phyloP scores from a whole-genome alignment of 148 eudicot species.

The Rhododendron ovatum region DNA sequence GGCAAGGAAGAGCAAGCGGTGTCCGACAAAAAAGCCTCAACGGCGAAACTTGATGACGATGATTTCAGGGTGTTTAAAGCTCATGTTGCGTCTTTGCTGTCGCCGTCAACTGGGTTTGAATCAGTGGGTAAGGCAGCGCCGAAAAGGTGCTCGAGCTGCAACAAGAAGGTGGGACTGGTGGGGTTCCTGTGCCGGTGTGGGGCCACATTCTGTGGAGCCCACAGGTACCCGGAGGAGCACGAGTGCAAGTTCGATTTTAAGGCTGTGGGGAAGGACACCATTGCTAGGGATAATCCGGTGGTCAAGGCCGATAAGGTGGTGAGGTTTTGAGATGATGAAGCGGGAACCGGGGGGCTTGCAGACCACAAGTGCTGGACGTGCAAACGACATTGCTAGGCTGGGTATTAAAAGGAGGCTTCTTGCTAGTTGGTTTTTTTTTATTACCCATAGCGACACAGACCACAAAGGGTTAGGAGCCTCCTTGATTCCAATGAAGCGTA shows the following conservation, averaged over 20 bases:
- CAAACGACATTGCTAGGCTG: too few species aligned
- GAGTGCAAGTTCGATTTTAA: constrained; percentile 9
- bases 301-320: constrained; percentile 5
- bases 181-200: constrained; percentile 64
- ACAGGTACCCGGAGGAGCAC: constrained; percentile 16
- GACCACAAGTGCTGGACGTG: too few species aligned
- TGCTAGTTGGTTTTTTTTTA: too few species aligned
- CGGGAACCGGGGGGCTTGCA: too few species aligned
- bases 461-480: too few species aligned
- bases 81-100: not conserved
- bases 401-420: too few species aligned
- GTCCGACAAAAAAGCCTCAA: constrained; percentile 33
- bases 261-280: not conserved
- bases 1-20: constrained; percentile 38
- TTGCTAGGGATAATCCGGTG: constrained; percentile 9
- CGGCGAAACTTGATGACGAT: constrained; percentile 13
- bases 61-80: not conserved
- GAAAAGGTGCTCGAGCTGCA: constrained; percentile 46
- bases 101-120: not conserved
- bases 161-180: constrained; percentile 59
- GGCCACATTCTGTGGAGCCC: constrained; percentile 34
- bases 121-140: not conserved
- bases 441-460: too few species aligned
- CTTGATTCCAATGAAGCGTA: too few species aligned
- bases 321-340: not conserved